Evolutionary conservation across 257 asterid genomes (phyloP).

Genomic region (Solanum piurae): DNA sequence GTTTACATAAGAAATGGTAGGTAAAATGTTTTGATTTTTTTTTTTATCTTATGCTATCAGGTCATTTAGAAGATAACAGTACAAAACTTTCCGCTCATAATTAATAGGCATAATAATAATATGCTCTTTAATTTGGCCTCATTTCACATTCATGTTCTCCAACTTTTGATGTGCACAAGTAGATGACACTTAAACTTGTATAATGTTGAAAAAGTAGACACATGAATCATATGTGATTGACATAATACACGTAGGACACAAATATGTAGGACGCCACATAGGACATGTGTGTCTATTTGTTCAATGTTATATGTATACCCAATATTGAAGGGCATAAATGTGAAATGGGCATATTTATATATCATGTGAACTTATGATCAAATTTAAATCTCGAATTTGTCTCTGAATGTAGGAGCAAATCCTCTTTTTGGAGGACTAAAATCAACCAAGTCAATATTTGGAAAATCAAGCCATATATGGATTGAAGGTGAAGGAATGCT

Average conservation of each 20-base stretch:
- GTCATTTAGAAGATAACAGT: background rate
- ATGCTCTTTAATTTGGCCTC: no score
- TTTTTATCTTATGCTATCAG: background rate
- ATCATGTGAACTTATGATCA: background rate
- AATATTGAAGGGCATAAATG: background rate
- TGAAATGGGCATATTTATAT: no score
- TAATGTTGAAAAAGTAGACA: background rate
- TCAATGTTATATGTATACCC: background rate
- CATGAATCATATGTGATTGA: no score
- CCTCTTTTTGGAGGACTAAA: slow-evolving; percentile 33
- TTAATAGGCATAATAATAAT: background rate
- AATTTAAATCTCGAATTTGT: background rate
- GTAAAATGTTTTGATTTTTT: background rate
- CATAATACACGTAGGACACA: no score
- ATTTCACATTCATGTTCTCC: background rate
- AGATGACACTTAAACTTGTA: background rate
- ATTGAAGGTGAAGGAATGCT: slow-evolving; percentile 50
- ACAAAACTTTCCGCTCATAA: background rate
- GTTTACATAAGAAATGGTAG: slow-evolving; percentile 54
- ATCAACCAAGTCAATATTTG: slow-evolving; percentile 28
- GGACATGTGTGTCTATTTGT: no score
- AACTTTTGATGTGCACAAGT: background rate
- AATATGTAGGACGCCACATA: no score
- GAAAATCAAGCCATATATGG: slow-evolving; percentile 30
- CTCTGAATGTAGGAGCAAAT: slow-evolving; percentile 19